Percentiles rank a stretch among this genome's conserved stretches.
Evolutionary conservation across 2,329 filamentous ascomycete genomes (phyloP).

Genomic region (Helminthosporium solani): DNA sequence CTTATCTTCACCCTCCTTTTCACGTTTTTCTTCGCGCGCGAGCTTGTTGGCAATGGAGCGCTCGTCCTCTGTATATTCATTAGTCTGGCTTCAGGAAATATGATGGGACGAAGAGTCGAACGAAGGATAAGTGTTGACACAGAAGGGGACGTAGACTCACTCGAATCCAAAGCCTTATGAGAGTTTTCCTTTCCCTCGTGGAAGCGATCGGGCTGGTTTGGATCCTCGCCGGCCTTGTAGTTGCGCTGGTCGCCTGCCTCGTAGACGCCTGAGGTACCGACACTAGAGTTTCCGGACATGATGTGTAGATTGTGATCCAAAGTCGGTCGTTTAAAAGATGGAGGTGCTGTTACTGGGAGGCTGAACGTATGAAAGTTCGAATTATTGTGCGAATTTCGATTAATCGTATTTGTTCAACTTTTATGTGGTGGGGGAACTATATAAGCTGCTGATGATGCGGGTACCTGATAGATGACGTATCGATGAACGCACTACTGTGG

Average conservation of each 20-base stretch:
- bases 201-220: constrained; percentile 58
- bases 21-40: constrained; percentile 60
- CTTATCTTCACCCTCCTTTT: constrained; percentile 43
- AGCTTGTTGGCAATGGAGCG: constrained; percentile 71
- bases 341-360: no score
- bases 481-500: constrained; percentile 7
- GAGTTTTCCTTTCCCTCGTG: constrained; percentile 71
- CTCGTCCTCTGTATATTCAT: constrained; percentile 61
- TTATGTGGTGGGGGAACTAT: constrained; percentile 1
- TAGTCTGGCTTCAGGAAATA: background rate
- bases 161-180: constrained; percentile 69
- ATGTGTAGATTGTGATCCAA: constrained; percentile 20
- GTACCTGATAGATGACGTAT: constrained; percentile 13
- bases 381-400: background rate
- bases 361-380: background rate
- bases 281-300: constrained; percentile 61
- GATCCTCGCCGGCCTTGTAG: constrained; percentile 51
- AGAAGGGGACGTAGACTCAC: constrained; percentile 51
- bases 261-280: constrained; percentile 67
- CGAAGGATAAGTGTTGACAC: background rate
- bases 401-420: background rate
- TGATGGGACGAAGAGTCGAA: background rate
- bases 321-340: no score
- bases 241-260: constrained; percentile 77
- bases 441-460: background rate